These are phyloP conservation scores for Erigeron philadelphicus DNA, from an alignment of 140 eudicot genomes.

Conservation along the genomic window DNA sequence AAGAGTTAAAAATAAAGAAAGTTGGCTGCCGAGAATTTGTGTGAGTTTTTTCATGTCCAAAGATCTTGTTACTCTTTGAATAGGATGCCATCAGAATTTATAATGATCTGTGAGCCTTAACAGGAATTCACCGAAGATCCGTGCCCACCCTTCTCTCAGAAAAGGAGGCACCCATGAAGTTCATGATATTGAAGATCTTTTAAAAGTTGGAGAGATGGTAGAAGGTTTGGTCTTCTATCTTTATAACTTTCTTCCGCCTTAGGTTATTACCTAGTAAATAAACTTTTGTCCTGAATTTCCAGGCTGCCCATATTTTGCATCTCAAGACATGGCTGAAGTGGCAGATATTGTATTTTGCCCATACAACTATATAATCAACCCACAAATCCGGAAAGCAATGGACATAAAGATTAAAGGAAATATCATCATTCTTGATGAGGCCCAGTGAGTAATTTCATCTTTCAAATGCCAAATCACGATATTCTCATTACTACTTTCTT, in stretches of 20 bases:
- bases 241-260: conserved; percentile 15
- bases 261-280: conserved; percentile 8
- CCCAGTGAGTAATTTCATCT: conserved; percentile 65
- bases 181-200: conserved; percentile 94
- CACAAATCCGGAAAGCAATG: conserved; percentile 78
- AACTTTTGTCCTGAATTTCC: conserved; percentile 21
- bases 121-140: conserved; percentile 65
- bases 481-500: neutral
- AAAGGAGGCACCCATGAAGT: conserved; percentile 88
- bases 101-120: conserved; percentile 20
- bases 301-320: conserved; percentile 93
- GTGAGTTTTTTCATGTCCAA: conserved; percentile 41
- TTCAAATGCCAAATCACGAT: conserved; percentile 9
- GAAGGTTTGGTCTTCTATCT: conserved; percentile 50
- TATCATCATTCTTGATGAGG: conserved; percentile 92
- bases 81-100: conserved; percentile 5
- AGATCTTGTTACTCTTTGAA: conserved; percentile 8
- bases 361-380: conserved; percentile 72
- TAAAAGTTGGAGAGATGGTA: conserved; percentile 75
- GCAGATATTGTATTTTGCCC: conserved; percentile 90
- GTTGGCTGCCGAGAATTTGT: conserved; percentile 62
- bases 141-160: conserved; percentile 63
- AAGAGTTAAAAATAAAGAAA: conserved; percentile 34
- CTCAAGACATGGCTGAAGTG: conserved; percentile 78
- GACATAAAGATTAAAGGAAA: conserved; percentile 71